Evolutionary conservation across 2,329 filamentous ascomycete genomes (phyloP), one percentile per base, ranked within the genome.

Genomic region (Botryotinia narcissicola): DNA sequence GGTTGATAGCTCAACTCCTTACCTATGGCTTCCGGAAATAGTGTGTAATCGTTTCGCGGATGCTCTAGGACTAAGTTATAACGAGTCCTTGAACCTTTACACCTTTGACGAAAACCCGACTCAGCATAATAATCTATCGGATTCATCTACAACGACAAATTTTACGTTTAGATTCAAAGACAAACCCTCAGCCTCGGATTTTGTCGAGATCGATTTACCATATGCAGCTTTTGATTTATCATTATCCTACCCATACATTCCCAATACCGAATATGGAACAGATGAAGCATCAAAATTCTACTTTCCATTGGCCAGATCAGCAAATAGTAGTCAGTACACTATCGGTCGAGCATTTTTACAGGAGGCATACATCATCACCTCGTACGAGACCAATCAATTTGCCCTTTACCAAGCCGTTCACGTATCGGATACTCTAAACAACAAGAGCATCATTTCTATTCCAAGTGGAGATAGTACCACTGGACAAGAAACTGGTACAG

Each of bases 1-100:
- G 71, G 87, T 93, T 73, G 90, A 93, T 79, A 90, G 88, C 74
- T 88, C 89, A 0, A 88, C 90, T 1, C 88, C 90, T 2, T 90
- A 88, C 76, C 82, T 92, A 7, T 92, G 88, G 87, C 83, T 92
- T 7, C 90, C 91, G 0, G 80, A 85, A 44, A 78, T 80, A 4
- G 84, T 91, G 22, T 93, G 92, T 80, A 84, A 90, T 70, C 85
- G 85, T 4, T 93, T 94, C 77, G 91, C 91, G 59, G 75, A 84
- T 1, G 86, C 87, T 1, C 86, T 94, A 71, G 90, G 90, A 67
- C 83, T 94, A 59, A 87, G 85, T 1, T 92, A 90, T 80, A 90
- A 93, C 81, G 86, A 85, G 66, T 86, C 85, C 2, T 87, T 90
- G 16, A 85, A 89, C 18, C 81, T 93, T 0, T 94, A 94, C 78